phyloP scores from a whole-genome alignment of 352 stramenopile species.

The Globisporangium perplexum region DNA sequence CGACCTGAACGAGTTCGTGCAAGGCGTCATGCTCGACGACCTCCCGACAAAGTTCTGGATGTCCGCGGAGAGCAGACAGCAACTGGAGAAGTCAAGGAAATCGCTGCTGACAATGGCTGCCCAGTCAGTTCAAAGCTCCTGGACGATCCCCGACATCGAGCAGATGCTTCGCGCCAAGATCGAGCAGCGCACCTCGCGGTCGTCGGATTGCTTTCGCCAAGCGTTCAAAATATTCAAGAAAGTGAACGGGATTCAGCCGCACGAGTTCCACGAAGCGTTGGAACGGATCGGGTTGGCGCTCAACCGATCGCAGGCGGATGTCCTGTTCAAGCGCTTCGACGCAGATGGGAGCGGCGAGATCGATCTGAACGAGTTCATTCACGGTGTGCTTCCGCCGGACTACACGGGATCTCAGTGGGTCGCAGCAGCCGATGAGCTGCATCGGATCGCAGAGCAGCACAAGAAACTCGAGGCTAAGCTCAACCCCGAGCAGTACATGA shows the following conservation, averaged over 20 bases:
- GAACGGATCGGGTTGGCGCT: conserved; percentile 54
- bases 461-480: conserved; percentile 45
- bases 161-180: conserved; percentile 81
- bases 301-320: conserved; percentile 41
- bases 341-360: conserved; percentile 70
- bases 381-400: conserved; percentile 63
- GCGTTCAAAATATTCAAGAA: conserved; percentile 83
- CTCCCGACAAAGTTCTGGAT: conserved; percentile 49
- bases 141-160: conserved; percentile 74
- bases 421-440: conserved; percentile 66
- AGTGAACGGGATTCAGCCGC: conserved; percentile 65
- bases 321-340: conserved; percentile 69
- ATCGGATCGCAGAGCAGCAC: conserved; percentile 43
- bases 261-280: conserved; percentile 63
- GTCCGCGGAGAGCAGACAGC: conserved; percentile 44
- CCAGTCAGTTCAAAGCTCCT: conserved; percentile 58
- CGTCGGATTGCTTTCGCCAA: conserved; percentile 75
- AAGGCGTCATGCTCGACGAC: conserved; percentile 73
- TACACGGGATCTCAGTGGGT: conserved; percentile 73
- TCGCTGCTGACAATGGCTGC: conserved; percentile 62
- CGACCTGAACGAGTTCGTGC: conserved; percentile 77
- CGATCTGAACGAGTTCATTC: conserved; percentile 79
- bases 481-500: conserved; percentile 64
- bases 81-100: conserved; percentile 38
- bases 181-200: conserved; percentile 70